These are phyloP conservation scores for Colletotrichum theobromicola DNA, from an alignment of 2,329 filamentous ascomycete species.

Conservation along the genomic window DNA sequence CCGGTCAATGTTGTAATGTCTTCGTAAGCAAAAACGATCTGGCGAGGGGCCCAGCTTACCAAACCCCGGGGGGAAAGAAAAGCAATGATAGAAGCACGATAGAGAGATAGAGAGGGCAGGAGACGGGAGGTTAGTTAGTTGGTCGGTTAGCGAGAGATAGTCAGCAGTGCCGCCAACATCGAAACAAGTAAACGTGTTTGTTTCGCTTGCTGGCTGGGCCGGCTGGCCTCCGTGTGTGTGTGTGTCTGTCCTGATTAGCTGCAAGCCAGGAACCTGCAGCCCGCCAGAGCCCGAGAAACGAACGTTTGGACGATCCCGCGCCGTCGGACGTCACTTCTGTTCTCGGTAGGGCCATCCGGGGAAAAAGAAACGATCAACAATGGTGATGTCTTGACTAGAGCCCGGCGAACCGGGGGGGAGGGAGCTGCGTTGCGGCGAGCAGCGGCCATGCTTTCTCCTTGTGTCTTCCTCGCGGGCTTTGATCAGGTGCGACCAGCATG, in stretches of 20 bases:
- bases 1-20: not conserved
- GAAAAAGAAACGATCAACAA: not conserved
- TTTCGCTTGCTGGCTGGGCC: not conserved
- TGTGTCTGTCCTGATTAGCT: not conserved
- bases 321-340: constrained; percentile 19
- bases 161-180: not conserved
- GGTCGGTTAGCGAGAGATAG: not conserved
- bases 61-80: not conserved
- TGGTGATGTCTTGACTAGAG: not conserved
- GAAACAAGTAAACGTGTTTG: not conserved
- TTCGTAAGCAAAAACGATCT: not conserved
- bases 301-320: constrained; percentile 10
- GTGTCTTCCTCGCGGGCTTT: not conserved
- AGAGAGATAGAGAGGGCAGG: not conserved
- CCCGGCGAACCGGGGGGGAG: not conserved
- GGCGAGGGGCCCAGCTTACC: not conserved
- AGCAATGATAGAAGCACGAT: not conserved
- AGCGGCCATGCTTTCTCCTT: not conserved
- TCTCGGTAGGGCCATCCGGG: constrained; percentile 20
- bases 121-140: not conserved
- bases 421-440: not conserved
- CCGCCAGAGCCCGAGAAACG: not conserved
- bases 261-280: not conserved
- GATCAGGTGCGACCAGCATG: not conserved
- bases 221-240: not conserved